phyloP scores from a whole-genome alignment of 2,329 filamentous ascomycete genomes.

The Endoconidiophora polonica region DNA sequence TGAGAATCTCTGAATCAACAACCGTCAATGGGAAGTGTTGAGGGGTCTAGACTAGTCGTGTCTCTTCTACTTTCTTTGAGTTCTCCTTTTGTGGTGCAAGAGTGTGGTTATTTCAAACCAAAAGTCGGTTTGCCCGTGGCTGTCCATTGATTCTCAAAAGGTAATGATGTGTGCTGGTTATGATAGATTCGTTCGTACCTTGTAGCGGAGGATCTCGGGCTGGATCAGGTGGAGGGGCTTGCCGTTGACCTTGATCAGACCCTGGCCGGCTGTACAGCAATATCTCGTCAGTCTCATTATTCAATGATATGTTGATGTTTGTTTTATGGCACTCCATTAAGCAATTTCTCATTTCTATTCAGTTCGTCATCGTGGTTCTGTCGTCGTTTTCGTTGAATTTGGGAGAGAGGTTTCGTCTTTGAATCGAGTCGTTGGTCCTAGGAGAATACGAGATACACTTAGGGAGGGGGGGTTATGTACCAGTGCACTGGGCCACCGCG shows the following conservation, averaged over 20 bases:
- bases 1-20: not conserved
- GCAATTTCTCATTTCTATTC: not conserved
- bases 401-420: not conserved
- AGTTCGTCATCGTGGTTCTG: not conserved
- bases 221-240: constrained; percentile 85
- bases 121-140: too few relatives aligned
- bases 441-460: not conserved
- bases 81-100: not conserved
- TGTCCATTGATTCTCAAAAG: too few relatives aligned
- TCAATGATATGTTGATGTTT: not conserved
- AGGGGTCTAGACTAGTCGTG: too few relatives aligned
- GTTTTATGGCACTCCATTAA: not conserved
- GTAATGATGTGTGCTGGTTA: not conserved
- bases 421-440: not conserved
- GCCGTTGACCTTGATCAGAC: constrained; percentile 98
- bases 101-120: not conserved
- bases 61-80: not conserved
- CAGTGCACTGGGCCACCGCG: constrained; percentile 85
- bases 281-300: constrained; percentile 9
- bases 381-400: not conserved
- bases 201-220: constrained; percentile 95
- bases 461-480: constrained; percentile 8
- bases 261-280: constrained; percentile 28
- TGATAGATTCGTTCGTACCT: constrained; percentile 38
- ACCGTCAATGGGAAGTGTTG: not conserved